phyloP scores from a whole-genome alignment of 169 alveolate genomes.

The Perkinsus marinus region DNA sequence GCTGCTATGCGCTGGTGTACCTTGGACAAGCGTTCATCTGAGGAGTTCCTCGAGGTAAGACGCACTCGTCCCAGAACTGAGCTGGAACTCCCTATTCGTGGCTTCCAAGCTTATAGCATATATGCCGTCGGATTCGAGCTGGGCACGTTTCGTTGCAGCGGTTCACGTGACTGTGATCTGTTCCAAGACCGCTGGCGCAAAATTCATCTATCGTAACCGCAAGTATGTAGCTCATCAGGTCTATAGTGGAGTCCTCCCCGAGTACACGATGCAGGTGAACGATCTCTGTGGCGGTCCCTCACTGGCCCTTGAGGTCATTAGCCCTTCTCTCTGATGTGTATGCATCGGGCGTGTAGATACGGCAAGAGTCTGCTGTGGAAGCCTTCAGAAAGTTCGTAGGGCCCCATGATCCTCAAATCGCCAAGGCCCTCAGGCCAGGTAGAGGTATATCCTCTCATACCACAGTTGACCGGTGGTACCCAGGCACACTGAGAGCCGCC shows the following conservation, averaged over 20 bases:
- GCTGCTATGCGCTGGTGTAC: constrained; percentile 58
- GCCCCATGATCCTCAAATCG: background rate
- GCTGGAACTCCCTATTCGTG: background rate
- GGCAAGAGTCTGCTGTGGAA: constrained; percentile 66
- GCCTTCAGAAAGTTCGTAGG: constrained; percentile 40
- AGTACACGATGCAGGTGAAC: background rate
- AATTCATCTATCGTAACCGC: no score
- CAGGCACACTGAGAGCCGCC: constrained; percentile 64
- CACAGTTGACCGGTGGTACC: background rate
- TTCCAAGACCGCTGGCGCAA: no score
- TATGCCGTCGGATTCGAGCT: no score
- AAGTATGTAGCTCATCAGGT: background rate
- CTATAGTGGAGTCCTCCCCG: constrained; percentile 50
- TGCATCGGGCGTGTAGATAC: constrained; percentile 42
- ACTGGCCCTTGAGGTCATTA: background rate
- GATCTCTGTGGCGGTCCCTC: background rate
- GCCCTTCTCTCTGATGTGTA: background rate
- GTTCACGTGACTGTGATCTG: no score
- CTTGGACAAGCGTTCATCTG: constrained; percentile 60
- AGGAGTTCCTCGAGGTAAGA: constrained; percentile 67
- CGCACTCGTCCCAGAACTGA: no score
- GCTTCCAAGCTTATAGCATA: no score
- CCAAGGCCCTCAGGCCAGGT: background rate
- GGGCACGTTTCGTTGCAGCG: no score
- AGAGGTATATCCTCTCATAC: background rate